A percentile compares a stretch with the other conserved stretches of the same genome.
Evolutionary conservation across 192 early-diverging fungal genomes (phyloP).

Genomic region (Phycomyces nitens): DNA sequence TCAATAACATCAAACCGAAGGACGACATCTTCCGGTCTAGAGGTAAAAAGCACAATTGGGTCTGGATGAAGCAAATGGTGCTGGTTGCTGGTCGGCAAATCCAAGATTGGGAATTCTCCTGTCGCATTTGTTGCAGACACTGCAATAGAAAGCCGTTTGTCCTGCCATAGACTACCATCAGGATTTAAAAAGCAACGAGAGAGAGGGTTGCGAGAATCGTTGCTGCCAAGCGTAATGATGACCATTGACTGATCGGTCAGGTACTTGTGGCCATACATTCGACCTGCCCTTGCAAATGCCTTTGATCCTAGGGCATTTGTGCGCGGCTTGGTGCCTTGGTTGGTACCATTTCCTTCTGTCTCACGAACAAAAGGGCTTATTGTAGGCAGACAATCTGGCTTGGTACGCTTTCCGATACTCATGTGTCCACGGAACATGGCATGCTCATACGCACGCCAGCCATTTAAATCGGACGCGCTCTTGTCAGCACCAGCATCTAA

Average conservation of each 20-base stretch:
- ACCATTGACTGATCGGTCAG: conserved; percentile 59
- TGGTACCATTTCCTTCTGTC: background rate
- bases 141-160: conserved; percentile 43
- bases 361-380: background rate
- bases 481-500: conserved; percentile 50
- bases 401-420: conserved; percentile 45
- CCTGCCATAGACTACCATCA: conserved; percentile 31
- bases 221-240: conserved; percentile 61
- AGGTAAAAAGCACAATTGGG: conserved; percentile 53
- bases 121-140: conserved; percentile 57
- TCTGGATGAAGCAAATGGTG: conserved; percentile 40
- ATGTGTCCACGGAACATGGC: conserved; percentile 58
- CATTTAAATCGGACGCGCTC: conserved; percentile 42
- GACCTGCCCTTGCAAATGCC: conserved; percentile 35
- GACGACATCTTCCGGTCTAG: conserved; percentile 43
- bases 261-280: conserved; percentile 60
- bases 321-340: background rate
- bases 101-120: conserved; percentile 52
- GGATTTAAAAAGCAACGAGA: conserved; percentile 44
- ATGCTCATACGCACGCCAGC: conserved; percentile 62
- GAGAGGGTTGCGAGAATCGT: conserved; percentile 45
- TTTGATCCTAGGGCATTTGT: conserved; percentile 4
- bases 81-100: conserved; percentile 48
- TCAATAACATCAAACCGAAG: conserved; percentile 57
- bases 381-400: conserved; percentile 16